Conservation (phyloP, 768 basidiomycete species). For the Postia placenta region DNA sequence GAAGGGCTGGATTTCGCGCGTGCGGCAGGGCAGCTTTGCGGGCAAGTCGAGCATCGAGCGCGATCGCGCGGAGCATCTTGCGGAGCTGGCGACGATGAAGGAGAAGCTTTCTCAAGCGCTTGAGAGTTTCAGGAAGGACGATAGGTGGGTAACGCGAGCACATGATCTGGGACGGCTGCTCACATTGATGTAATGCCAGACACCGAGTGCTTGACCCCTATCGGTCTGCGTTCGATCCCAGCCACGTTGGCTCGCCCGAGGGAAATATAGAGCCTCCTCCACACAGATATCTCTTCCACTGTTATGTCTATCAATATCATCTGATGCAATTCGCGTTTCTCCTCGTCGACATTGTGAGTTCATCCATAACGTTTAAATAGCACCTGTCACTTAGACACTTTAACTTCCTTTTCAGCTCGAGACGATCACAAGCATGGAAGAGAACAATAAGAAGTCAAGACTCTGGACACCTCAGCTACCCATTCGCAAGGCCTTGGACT, state of each 20-base stretch:
- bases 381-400: constrained; percentile 34
- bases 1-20: constrained; percentile 44
- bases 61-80: constrained; percentile 28
- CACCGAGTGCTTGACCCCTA: constrained; percentile 59
- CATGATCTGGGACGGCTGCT: background rate
- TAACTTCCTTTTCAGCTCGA: constrained; percentile 38
- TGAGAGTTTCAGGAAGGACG: constrained; percentile 41
- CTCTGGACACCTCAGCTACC: constrained; percentile 54
- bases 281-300: constrained; percentile 68
- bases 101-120: constrained; percentile 31
- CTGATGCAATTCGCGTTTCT: constrained; percentile 31
- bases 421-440: constrained; percentile 51
- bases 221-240: constrained; percentile 39
- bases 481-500: constrained; percentile 22
- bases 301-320: constrained; percentile 65
- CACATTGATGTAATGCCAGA: constrained; percentile 16
- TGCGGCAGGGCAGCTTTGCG: constrained; percentile 33
- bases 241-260: constrained; percentile 18
- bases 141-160: constrained; percentile 34
- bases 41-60: constrained; percentile 24
- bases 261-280: constrained; percentile 42
- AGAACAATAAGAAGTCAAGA: constrained; percentile 29
- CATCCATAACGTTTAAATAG: background rate
- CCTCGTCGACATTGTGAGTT: constrained; percentile 31
- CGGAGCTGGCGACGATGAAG: constrained; percentile 31